Base-by-base conservation (phyloP, 805 yeast species). In the Kazachstania martiniae region DNA sequence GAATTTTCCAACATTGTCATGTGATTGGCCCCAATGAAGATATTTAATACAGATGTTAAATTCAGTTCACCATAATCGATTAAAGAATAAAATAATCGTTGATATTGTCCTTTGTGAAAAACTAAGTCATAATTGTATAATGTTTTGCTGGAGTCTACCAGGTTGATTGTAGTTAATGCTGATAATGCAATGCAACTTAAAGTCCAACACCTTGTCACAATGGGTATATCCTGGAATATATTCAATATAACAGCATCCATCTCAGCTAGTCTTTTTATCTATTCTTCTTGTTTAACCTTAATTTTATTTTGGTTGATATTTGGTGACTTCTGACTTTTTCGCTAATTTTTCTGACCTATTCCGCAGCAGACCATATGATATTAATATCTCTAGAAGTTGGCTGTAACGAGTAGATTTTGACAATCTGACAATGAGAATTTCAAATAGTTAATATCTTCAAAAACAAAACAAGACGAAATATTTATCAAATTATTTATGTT, bases 201-300 rank as follows among this genome's bases (percentile, higher is more conserved):
- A 2, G 56, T 40, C 56, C 63, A 62, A 1, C 46, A 27, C 36
- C 64, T 53, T 1, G 72, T 66, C 9, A 66, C 63, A 2, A 60
- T 56, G 0, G 72, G 72, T 3, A 51, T 37, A 28, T 47, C 55
- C 9, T 44, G 54, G 8, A 52, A 31, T 16, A 53, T 22, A 36
- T 54, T 47, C 13, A 51, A 27, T 18, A 52, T 13, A 12, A 52
- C 32, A 6, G 45, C 52, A 33, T 56, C 61, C 59, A 53, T 53
- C 9, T 23, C 17, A 14, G n/a, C n/a, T n/a, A n/a, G n/a, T n/a
- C n/a, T n/a, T n/a, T n/a, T n/a, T n/a, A n/a, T n/a, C n/a, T n/a
- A n/a, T n/a, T n/a, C n/a, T n/a, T n/a, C n/a, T n/a, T n/a, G n/a
- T n/a, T n/a, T n/a, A n/a, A n/a, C n/a, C n/a, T n/a, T n/a, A n/a